Evolutionary conservation across 2,329 filamentous ascomycete species (phyloP).

Genomic region (Verticillium klebahnii): DNA sequence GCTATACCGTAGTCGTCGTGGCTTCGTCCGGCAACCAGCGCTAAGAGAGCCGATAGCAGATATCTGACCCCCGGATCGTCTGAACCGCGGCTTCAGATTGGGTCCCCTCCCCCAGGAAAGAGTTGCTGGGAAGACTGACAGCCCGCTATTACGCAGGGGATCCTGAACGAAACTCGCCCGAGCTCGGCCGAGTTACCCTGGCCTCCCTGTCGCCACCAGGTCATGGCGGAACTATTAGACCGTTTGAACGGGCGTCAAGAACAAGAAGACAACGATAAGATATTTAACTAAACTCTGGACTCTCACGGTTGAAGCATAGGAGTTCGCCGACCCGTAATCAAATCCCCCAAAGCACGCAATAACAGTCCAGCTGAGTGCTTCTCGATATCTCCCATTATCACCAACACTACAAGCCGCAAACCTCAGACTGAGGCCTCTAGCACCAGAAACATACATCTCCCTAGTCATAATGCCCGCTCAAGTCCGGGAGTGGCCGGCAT

Average conservation of each 20-base stretch:
- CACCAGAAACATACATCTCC: too few relatives aligned
- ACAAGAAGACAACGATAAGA: background rate
- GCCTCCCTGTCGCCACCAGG: background rate
- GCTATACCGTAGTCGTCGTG: background rate
- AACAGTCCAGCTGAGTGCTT: background rate
- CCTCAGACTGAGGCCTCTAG: accelerated
- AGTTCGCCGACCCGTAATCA: background rate
- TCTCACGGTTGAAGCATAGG: background rate
- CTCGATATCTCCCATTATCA: background rate
- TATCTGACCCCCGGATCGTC: background rate
- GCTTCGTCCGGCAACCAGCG: background rate
- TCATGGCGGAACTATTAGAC: background rate
- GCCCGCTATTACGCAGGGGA: background rate
- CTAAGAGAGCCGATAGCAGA: background rate
- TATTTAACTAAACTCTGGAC: background rate
- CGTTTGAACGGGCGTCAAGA: background rate
- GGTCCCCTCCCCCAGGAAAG: background rate
- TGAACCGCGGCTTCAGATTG: background rate
- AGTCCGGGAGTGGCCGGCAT: slow-evolving; percentile 17
- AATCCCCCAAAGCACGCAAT: background rate
- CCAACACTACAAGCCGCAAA: too few relatives aligned
- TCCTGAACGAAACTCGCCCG: slow-evolving; percentile 3
- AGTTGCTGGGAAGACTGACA: background rate
- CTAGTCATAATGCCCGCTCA: slow-evolving; percentile 11
- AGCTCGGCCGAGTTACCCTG: slow-evolving; percentile 3